phyloP scores from a whole-genome alignment of 2,329 filamentous ascomycete genomes.

The Monosporascus sp. region DNA sequence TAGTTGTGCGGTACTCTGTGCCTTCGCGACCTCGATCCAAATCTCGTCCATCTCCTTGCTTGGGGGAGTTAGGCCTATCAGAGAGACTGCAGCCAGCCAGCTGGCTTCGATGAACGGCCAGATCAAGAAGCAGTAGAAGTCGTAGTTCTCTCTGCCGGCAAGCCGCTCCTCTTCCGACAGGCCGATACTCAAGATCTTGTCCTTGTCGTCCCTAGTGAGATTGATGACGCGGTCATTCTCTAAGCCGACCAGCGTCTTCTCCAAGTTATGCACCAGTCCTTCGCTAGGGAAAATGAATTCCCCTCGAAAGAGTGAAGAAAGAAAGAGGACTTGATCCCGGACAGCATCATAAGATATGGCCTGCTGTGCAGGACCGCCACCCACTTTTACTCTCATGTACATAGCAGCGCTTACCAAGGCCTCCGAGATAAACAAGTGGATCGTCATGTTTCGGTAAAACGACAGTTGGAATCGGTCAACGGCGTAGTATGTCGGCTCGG shows the following conservation, averaged over 20 bases:
- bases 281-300: constrained; percentile 96
- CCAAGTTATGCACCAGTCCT: constrained; percentile 72
- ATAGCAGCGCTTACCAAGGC: constrained; percentile 84
- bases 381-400: constrained; percentile 86
- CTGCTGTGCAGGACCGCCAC: constrained; percentile 77
- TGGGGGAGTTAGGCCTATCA: constrained; percentile 82
- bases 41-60: constrained; percentile 49
- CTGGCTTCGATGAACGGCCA: constrained; percentile 97
- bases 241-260: constrained; percentile 70
- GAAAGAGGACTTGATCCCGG: constrained; percentile 74
- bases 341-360: constrained; percentile 71
- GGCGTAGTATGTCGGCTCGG: constrained; percentile 89
- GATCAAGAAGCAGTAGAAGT: constrained; percentile 97
- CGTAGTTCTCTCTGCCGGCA: constrained; percentile 85
- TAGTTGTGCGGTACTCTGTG: constrained; percentile 75
- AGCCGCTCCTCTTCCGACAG: constrained; percentile 70
- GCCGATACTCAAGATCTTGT: constrained; percentile 61
- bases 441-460: constrained; percentile 99
- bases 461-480: constrained; percentile 95
- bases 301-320: constrained; percentile 88
- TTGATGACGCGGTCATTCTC: constrained; percentile 74
- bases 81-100: constrained; percentile 84
- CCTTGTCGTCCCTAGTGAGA: constrained; percentile 51
- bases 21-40: constrained; percentile 74
- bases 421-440: constrained; percentile 93